These are phyloP conservation scores for Mangifera indica DNA, from an alignment of 345 rosid species.

Conservation along the genomic window DNA sequence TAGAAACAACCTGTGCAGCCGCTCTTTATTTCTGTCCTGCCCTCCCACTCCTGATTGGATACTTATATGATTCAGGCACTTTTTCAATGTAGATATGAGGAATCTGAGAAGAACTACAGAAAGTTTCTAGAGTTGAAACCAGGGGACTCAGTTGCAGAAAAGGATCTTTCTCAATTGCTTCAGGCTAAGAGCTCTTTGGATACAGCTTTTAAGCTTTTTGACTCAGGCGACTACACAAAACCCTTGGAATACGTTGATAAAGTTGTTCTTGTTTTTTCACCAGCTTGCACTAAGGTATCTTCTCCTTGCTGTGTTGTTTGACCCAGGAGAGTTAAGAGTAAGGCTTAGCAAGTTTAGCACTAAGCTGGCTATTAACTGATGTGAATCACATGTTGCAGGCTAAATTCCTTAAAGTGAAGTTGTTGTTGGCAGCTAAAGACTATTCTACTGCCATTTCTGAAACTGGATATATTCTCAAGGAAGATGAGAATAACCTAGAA, in stretches of 20 bases:
- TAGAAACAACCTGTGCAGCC: not conserved
- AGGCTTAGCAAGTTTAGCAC: slow-evolving; percentile 12
- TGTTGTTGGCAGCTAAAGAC: slow-evolving; percentile 67
- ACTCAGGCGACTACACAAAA: slow-evolving; percentile 65
- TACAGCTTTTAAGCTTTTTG: slow-evolving; percentile 59
- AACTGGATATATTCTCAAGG: slow-evolving; percentile 78
- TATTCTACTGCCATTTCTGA: slow-evolving; percentile 84
- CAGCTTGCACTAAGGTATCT: slow-evolving; percentile 82
- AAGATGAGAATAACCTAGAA: slow-evolving; percentile 81
- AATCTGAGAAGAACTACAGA: slow-evolving; percentile 69
- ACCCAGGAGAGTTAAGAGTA: not conserved
- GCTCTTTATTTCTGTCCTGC: slow-evolving; percentile 6
- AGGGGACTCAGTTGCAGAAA: slow-evolving; percentile 68
- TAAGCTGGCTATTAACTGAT: slow-evolving; percentile 10
- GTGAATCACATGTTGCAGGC: slow-evolving; percentile 49
- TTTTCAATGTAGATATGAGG: slow-evolving; percentile 73
- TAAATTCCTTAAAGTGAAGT: slow-evolving; percentile 73
- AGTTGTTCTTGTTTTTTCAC: slow-evolving; percentile 93
- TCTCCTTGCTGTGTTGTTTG: slow-evolving; percentile 1
- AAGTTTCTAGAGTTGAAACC: slow-evolving; percentile 69
- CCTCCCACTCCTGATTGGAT: slow-evolving; percentile 31
- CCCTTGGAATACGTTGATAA: slow-evolving; percentile 79
- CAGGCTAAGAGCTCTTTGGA: slow-evolving; percentile 90
- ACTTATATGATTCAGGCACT: slow-evolving; percentile 34
- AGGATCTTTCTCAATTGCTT: slow-evolving; percentile 85